Percentiles rank a stretch among this genome's conserved stretches.
These are phyloP conservation scores for Cichorium intybus DNA, from an alignment of 140 eudicot species.

Conservation along the genomic window DNA sequence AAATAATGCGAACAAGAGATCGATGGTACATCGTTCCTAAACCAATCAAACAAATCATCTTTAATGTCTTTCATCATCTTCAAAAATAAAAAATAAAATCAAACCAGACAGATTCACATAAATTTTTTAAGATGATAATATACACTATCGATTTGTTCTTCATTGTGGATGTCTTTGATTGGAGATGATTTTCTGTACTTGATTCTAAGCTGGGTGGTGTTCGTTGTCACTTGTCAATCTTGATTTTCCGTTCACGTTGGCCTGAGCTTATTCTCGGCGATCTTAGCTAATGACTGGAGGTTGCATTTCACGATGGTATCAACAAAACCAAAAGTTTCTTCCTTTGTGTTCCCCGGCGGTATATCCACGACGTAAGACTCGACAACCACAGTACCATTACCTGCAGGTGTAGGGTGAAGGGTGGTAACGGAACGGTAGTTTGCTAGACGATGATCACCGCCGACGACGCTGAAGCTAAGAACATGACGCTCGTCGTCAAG, in stretches of 20 bases:
- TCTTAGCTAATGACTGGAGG: conserved; percentile 56
- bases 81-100: not conserved
- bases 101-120: conserved; percentile 12
- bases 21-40: conserved; percentile 1
- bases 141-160: conserved; percentile 11
- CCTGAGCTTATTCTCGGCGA: conserved; percentile 35
- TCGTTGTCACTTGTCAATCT: not conserved
- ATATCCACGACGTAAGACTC: conserved; percentile 74
- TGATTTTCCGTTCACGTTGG: conserved; percentile 10
- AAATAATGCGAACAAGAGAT: conserved; percentile 6
- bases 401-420: conserved; percentile 37
- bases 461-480: conserved; percentile 58
- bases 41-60: not conserved
- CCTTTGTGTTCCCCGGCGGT: conserved; percentile 63
- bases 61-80: conserved; percentile 5
- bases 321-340: conserved; percentile 55
- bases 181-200: conserved; percentile 1
- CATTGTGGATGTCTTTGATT: conserved; percentile 1
- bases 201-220: not conserved
- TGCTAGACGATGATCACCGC: conserved; percentile 58
- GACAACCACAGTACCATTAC: conserved; percentile 51
- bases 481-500: conserved; percentile 57
- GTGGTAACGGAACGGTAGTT: conserved; percentile 66
- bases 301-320: conserved; percentile 61
- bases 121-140: not conserved